phyloP scores from a whole-genome alignment of 495 filamentous ascomycete species.

The Penicillium tannophilum region DNA sequence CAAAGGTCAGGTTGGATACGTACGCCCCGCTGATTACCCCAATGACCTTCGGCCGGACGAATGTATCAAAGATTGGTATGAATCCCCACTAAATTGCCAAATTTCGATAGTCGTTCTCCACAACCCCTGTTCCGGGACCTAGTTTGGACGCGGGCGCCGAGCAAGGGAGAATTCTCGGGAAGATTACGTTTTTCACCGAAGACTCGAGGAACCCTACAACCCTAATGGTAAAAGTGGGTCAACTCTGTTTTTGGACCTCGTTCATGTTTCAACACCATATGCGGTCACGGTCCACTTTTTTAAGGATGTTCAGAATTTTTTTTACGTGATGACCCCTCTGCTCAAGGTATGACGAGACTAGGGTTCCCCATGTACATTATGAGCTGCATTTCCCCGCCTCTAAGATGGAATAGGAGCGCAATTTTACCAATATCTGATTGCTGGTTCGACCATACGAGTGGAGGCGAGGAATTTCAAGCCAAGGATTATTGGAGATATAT shows the following conservation, averaged over 20 bases:
- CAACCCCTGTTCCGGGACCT: background rate
- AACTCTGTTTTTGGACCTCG: constrained; percentile 4
- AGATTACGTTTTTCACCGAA: constrained; percentile 17
- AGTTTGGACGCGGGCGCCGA: constrained; percentile 1
- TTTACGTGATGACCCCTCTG: constrained; percentile 13
- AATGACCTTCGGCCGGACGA: background rate
- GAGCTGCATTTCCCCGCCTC: constrained; percentile 3
- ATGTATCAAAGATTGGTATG: background rate
- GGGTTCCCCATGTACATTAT: background rate
- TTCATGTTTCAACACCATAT: constrained; percentile 9
- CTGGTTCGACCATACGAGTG: background rate
- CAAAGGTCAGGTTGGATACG: background rate
- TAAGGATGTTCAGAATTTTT: constrained; percentile 10
- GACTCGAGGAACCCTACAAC: constrained; percentile 5
- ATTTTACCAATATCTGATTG: background rate
- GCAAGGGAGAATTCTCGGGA: constrained; percentile 4
- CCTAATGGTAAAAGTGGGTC: constrained; percentile 11
- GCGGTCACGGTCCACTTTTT: constrained; percentile 17
- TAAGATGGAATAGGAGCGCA: background rate
- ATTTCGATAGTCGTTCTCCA: background rate
- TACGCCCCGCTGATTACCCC: background rate
- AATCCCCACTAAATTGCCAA: constrained; percentile 1
- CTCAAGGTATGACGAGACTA: constrained; percentile 2
- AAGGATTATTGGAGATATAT: constrained; percentile 5
- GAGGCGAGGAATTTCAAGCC: constrained; percentile 3